Conservation (phyloP, 2,329 filamentous ascomycete species). For the Aspergillus neotritici region DNA sequence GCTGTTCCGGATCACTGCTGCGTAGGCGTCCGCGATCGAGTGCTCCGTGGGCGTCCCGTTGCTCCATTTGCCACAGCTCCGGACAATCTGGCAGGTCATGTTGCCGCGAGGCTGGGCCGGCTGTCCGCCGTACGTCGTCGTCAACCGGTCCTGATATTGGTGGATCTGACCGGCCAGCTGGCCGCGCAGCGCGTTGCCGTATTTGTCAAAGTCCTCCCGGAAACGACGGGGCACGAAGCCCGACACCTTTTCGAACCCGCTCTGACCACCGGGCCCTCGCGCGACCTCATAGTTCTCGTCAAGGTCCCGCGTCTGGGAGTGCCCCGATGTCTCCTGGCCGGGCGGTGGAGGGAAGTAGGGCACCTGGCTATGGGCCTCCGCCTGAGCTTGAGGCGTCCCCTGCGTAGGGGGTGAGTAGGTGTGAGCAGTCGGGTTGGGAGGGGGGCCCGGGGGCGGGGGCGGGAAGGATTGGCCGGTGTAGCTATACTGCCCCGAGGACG, state of each 20-base stretch:
- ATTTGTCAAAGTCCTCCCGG: slow-evolving; percentile 33
- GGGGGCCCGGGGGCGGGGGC: slow-evolving; percentile 34
- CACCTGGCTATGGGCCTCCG: slow-evolving; percentile 23
- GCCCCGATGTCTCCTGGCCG: slow-evolving; percentile 21
- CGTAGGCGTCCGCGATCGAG: slow-evolving; percentile 81
- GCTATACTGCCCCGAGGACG: slow-evolving; percentile 17
- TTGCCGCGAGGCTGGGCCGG: slow-evolving; percentile 24
- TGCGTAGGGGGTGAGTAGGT: slow-evolving; percentile 8
- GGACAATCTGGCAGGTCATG: slow-evolving; percentile 48
- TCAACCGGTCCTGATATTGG: slow-evolving; percentile 39
- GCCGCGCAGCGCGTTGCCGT: slow-evolving; percentile 35
- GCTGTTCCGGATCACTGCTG: slow-evolving; percentile 76
- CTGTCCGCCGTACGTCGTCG: slow-evolving; percentile 17
- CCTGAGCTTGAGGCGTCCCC: slow-evolving; percentile 2
- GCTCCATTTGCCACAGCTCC: slow-evolving; percentile 94
- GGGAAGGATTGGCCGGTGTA: slow-evolving; percentile 34
- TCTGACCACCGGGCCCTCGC: slow-evolving; percentile 25
- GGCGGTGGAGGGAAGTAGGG: slow-evolving; percentile 42
- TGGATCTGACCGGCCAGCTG: slow-evolving; percentile 41
- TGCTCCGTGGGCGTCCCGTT: slow-evolving; percentile 78
- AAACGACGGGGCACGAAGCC: slow-evolving; percentile 31
- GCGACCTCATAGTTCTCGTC: slow-evolving; percentile 31
- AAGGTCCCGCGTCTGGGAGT: slow-evolving; percentile 30
- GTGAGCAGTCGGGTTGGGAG: slow-evolving; percentile 15
- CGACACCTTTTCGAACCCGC: slow-evolving; percentile 24